phyloP scores from a whole-genome alignment of 768 basidiomycete species.

The Chalciporus pseudorubinellus region DNA sequence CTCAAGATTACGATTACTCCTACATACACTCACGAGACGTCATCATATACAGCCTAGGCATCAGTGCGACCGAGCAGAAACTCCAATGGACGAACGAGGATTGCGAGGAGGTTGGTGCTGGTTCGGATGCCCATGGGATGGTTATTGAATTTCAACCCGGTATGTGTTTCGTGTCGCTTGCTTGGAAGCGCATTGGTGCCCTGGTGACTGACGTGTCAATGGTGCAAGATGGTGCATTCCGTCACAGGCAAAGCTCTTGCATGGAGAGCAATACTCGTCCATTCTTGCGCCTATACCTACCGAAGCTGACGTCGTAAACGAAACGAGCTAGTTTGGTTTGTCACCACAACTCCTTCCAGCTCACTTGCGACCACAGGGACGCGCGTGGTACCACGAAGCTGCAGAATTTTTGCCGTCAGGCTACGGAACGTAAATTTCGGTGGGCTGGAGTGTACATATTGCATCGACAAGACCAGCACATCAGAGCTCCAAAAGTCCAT shows the following conservation, averaged over 20 bases:
- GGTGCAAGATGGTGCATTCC: not conserved
- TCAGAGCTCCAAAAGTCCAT: conserved; percentile 29
- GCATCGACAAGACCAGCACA: conserved; percentile 30
- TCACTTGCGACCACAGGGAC: conserved; percentile 10
- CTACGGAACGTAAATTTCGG: conserved; percentile 18
- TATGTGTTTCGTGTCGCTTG: conserved; percentile 40
- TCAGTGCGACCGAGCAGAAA: conserved; percentile 92
- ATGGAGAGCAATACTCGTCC: conserved; percentile 93
- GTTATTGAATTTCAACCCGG: conserved; percentile 94
- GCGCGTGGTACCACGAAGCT: conserved; percentile 12
- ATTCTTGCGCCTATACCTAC: conserved; percentile 88
- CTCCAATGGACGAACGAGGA: conserved; percentile 91
- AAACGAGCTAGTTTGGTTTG: conserved; percentile 51
- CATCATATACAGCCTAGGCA: conserved; percentile 91
- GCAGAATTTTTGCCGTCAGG: conserved; percentile 17
- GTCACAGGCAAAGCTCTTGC: conserved; percentile 85
- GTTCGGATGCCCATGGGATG: conserved; percentile 72
- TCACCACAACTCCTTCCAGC: not conserved
- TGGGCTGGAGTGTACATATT: conserved; percentile 30
- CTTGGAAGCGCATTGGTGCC: too few relatives aligned
- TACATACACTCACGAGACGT: conserved; percentile 92
- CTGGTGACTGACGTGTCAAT: not conserved
- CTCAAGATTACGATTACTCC: conserved; percentile 59
- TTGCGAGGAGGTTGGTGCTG: conserved; percentile 78
- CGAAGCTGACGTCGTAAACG: conserved; percentile 71